Evolutionary conservation across 495 filamentous ascomycete species (phyloP).

Genomic region (Parathielavia hyrcaniae): DNA sequence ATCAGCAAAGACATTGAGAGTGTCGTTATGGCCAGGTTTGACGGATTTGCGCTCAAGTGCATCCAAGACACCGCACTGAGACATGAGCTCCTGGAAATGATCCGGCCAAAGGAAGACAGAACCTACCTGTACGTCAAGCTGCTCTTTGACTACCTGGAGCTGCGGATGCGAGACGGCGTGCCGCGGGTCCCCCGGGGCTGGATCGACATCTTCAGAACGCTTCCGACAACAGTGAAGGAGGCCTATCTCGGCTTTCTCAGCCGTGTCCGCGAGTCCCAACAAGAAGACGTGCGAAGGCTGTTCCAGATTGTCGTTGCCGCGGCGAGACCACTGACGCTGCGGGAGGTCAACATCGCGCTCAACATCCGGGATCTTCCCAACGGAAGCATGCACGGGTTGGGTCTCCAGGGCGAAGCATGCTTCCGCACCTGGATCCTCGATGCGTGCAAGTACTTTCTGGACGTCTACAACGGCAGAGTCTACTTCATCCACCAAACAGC

Average conservation of each 20-base stretch:
- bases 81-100: slow-evolving; percentile 15
- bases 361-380: slow-evolving; percentile 19
- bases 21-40: slow-evolving; percentile 19
- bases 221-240: slow-evolving; percentile 20
- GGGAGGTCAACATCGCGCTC: slow-evolving; percentile 24
- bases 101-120: slow-evolving; percentile 16
- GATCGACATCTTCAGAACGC: slow-evolving; percentile 19
- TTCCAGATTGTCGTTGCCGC: slow-evolving; percentile 22
- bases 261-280: slow-evolving; percentile 17
- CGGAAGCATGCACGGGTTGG: slow-evolving; percentile 16
- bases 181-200: slow-evolving; percentile 19
- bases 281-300: slow-evolving; percentile 18
- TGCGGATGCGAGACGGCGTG: slow-evolving; percentile 16
- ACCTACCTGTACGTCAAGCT: slow-evolving; percentile 25
- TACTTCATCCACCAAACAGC: slow-evolving; percentile 43
- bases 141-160: slow-evolving; percentile 22
- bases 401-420: slow-evolving; percentile 13
- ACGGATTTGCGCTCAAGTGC: slow-evolving; percentile 16
- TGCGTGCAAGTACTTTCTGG: slow-evolving; percentile 32
- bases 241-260: slow-evolving; percentile 19
- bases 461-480: slow-evolving; percentile 30
- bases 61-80: slow-evolving; percentile 17
- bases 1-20: slow-evolving; percentile 23
- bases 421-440: slow-evolving; percentile 27
- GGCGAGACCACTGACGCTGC: slow-evolving; percentile 17